phyloP scores from a whole-genome alignment of 2,329 filamentous ascomycete genomes.

The Xylariaceae sp. region DNA sequence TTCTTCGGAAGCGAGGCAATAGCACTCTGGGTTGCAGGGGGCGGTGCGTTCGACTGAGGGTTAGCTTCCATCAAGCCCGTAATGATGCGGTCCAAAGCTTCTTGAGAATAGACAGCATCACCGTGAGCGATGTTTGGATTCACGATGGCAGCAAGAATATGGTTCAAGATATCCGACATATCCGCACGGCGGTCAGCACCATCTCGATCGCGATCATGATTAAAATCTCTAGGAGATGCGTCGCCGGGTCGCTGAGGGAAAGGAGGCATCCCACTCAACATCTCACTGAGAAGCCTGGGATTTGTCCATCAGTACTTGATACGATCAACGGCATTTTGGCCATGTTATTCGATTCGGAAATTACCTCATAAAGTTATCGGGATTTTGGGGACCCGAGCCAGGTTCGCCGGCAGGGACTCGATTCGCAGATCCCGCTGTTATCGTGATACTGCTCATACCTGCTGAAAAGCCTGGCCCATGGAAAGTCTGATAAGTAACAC shows the following conservation, averaged over 20 bases:
- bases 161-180: constrained; percentile 41
- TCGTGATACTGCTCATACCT: constrained; percentile 46
- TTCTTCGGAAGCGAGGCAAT: constrained; percentile 70
- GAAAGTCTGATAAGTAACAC: constrained; percentile 32
- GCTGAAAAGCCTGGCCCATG: constrained; percentile 34
- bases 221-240: constrained; percentile 16
- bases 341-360: not conserved
- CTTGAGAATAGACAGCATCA: constrained; percentile 85
- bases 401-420: constrained; percentile 16
- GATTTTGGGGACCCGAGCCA: constrained; percentile 18
- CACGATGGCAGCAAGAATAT: constrained; percentile 49
- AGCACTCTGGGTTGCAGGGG: constrained; percentile 70
- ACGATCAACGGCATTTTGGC: too few species aligned
- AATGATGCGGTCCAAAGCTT: constrained; percentile 84
- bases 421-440: constrained; percentile 38
- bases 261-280: constrained; percentile 39
- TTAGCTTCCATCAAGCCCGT: constrained; percentile 84
- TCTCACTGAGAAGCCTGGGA: constrained; percentile 43
- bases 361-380: constrained; percentile 47
- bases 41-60: constrained; percentile 68
- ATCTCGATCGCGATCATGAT: constrained; percentile 21
- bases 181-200: constrained; percentile 22
- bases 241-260: constrained; percentile 29
- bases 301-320: constrained; percentile 30
- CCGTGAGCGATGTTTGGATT: constrained; percentile 54